Conservation (phyloP, 441 rosid species). For the Bruguiera hainesii region DNA sequence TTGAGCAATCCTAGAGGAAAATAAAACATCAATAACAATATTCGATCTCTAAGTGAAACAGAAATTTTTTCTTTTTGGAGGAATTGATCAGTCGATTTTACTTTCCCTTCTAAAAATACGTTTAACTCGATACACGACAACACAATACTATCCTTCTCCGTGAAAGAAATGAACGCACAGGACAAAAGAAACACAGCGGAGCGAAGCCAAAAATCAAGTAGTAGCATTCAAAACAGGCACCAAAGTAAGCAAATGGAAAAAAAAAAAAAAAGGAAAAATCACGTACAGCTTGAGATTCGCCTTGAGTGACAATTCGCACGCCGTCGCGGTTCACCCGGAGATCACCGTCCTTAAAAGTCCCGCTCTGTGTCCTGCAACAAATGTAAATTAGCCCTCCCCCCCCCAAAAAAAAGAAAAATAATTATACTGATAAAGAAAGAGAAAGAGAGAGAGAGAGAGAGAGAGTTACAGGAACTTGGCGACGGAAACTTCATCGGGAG, state of each 20-base stretch:
- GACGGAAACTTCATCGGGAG: constrained; percentile 48
- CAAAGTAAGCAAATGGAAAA: not conserved
- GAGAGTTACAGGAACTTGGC: constrained; percentile 62
- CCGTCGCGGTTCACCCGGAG: constrained; percentile 89
- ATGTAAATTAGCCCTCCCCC: not conserved
- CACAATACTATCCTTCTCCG: too few species aligned
- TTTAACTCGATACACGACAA: too few species aligned
- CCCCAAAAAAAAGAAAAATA: constrained; percentile 9
- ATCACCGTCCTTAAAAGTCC: constrained; percentile 90
- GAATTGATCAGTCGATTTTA: too few species aligned
- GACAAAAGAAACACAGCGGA: not conserved
- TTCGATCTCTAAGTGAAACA: too few species aligned
- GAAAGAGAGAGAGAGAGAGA: not conserved
- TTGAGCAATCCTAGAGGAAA: too few species aligned
- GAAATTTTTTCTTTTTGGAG: too few species aligned
- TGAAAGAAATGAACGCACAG: too few species aligned
- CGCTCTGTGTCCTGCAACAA: constrained; percentile 64
- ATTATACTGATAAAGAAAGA: too few species aligned
- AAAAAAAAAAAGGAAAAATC: not conserved
- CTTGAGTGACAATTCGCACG: constrained; percentile 66
- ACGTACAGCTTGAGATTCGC: constrained; percentile 51
- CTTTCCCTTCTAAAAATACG: too few species aligned
- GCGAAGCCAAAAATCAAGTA: too few species aligned
- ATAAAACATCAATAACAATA: too few species aligned
- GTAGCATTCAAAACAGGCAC: not conserved